Evolutionary conservation across 2,329 filamentous ascomycete genomes (phyloP).

Genomic region (Botryotinia calthae): DNA sequence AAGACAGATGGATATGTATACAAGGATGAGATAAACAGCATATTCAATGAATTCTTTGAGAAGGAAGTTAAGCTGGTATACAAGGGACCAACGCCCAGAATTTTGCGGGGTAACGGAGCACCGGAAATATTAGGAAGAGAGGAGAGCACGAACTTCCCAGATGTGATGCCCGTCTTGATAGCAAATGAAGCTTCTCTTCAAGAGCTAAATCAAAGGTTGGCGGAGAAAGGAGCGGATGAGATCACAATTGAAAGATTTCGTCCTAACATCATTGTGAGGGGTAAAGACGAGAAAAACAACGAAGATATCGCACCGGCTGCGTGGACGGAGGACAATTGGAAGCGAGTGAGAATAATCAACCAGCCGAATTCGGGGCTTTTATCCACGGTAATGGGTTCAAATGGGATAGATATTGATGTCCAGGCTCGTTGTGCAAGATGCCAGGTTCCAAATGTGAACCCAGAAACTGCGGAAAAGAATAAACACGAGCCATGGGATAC

Average conservation of each 20-base stretch:
- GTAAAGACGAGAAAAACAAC: conserved; percentile 39
- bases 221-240: conserved; percentile 42
- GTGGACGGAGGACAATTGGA: conserved; percentile 65
- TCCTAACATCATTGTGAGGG: conserved; percentile 60
- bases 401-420: conserved; percentile 49
- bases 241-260: conserved; percentile 61
- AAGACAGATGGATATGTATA: conserved; percentile 58
- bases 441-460: conserved; percentile 68
- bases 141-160: conserved; percentile 56
- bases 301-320: conserved; percentile 35
- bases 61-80: conserved; percentile 57
- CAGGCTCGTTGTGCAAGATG: conserved; percentile 66
- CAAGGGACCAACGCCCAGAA: conserved; percentile 57
- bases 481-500: conserved; percentile 55
- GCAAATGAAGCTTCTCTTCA: conserved; percentile 54
- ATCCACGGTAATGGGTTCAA: conserved; percentile 12
- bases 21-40: conserved; percentile 47
- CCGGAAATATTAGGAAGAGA: conserved; percentile 52
- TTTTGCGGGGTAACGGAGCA: conserved; percentile 55
- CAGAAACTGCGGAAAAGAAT: conserved; percentile 36
- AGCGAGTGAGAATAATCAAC: conserved; percentile 49
- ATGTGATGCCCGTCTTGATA: conserved; percentile 56
- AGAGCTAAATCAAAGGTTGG: conserved; percentile 56
- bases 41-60: conserved; percentile 56
- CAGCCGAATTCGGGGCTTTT: neutral